Conservation (phyloP, 225 moss, liverwort and hornwort species). For the Polytrichum formosum region DNA sequence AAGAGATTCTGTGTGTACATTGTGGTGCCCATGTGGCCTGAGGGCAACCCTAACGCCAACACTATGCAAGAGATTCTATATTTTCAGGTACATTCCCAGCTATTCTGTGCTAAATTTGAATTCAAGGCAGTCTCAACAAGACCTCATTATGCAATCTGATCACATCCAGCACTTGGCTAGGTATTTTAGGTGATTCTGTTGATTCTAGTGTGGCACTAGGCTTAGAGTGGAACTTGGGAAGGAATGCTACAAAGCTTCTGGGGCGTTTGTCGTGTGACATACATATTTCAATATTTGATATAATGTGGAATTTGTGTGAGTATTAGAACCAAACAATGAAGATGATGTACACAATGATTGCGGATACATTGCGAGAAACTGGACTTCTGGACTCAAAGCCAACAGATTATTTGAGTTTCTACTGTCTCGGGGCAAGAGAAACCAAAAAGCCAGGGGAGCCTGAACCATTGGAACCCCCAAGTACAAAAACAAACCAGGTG, state of each 20-base stretch:
- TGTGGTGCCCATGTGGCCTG: slow-evolving; percentile 90
- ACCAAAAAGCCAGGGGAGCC: slow-evolving; percentile 43
- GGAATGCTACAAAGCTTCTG: too few species aligned
- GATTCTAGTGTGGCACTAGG: too few species aligned
- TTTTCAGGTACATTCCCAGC: slow-evolving; percentile 57
- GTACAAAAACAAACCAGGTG: slow-evolving; percentile 58
- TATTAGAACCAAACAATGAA: slow-evolving; percentile 75
- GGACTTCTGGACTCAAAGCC: slow-evolving; percentile 45
- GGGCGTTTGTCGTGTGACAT: too few species aligned
- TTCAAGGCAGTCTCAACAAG: too few species aligned
- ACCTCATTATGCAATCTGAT: too few species aligned
- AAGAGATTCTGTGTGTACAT: slow-evolving; percentile 76
- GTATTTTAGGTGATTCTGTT: too few species aligned
- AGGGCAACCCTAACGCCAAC: slow-evolving; percentile 66
- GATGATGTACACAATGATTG: slow-evolving; percentile 91
- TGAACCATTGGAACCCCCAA: slow-evolving; percentile 49
- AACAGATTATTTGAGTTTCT: slow-evolving; percentile 82
- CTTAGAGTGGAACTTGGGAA: too few species aligned
- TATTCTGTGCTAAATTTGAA: background rate
- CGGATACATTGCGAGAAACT: slow-evolving; percentile 58
- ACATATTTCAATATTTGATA: too few species aligned
- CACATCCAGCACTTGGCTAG: too few species aligned
- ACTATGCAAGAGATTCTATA: slow-evolving; percentile 85
- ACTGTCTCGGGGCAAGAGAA: slow-evolving; percentile 76
- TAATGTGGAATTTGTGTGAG: too few species aligned